Conservation (phyloP, 768 basidiomycete species). For the Lactarius psammicola region DNA sequence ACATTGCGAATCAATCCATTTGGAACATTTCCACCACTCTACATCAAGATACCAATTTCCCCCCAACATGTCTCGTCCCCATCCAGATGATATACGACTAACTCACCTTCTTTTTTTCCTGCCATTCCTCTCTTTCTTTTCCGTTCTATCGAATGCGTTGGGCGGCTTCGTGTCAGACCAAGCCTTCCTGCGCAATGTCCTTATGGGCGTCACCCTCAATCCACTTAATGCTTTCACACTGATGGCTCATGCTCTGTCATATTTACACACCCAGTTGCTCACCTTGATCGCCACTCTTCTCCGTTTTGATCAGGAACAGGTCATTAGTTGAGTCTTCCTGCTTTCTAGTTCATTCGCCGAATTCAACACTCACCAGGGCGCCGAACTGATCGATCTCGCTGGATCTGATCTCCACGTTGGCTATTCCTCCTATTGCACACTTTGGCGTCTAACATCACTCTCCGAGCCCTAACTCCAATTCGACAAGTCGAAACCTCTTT, state of each 20-base stretch:
- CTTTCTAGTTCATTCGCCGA: background rate
- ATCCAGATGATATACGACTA: too few species aligned
- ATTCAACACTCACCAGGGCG: background rate
- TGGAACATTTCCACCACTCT: background rate
- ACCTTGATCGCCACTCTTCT: background rate
- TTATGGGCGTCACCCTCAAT: conserved; percentile 7
- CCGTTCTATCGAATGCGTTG: background rate
- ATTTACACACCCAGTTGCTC: conserved; percentile 15
- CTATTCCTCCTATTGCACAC: background rate
- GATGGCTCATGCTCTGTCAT: conserved; percentile 5
- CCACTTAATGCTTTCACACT: conserved; percentile 12
- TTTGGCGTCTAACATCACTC: background rate
- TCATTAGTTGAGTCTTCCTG: background rate
- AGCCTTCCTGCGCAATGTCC: conserved; percentile 12
- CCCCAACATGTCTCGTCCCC: too few species aligned
- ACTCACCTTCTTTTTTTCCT: background rate
- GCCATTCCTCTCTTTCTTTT: background rate
- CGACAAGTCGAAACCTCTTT: background rate
- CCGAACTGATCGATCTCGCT: background rate
- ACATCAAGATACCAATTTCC: background rate
- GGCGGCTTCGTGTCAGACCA: conserved; percentile 11
- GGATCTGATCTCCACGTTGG: background rate
- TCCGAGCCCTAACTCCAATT: background rate
- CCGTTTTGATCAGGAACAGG: too few species aligned
- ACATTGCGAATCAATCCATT: background rate